Evolutionary conservation across 805 yeast genomes (phyloP).

Genomic region (Ogataea siamensis): DNA sequence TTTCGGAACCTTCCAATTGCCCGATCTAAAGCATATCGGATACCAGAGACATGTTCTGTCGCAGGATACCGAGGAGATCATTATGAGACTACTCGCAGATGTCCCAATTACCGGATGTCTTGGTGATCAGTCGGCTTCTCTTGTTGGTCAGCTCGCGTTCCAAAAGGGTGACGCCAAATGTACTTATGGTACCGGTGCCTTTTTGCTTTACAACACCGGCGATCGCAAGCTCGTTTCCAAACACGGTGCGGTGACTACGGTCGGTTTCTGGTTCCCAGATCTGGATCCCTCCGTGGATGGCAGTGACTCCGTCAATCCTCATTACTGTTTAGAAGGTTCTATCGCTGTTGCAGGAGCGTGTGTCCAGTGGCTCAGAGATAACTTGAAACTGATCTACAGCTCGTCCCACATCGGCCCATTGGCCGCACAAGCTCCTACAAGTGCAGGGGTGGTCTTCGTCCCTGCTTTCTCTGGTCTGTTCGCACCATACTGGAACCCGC

Average conservation of each 20-base stretch:
- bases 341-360: conserved; percentile 95
- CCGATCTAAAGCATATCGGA: conserved; percentile 39
- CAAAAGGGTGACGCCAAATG: conserved; percentile 85
- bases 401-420: conserved; percentile 89
- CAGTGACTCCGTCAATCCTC: conserved; percentile 51
- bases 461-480: conserved; percentile 93
- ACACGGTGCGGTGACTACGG: conserved; percentile 84
- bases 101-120: conserved; percentile 85
- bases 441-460: conserved; percentile 92
- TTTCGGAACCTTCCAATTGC: conserved; percentile 70
- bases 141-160: conserved; percentile 90
- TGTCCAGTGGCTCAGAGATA: conserved; percentile 92
- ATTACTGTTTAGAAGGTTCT: conserved; percentile 91
- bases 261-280: conserved; percentile 86
- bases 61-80: conserved; percentile 47
- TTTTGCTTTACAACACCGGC: conserved; percentile 87
- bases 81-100: conserved; percentile 47
- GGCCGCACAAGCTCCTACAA: conserved; percentile 74
- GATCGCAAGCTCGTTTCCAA: conserved; percentile 61
- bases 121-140: conserved; percentile 92
- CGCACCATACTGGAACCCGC: conserved; percentile 95
- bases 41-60: conserved; percentile 12
- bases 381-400: conserved; percentile 73
- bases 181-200: conserved; percentile 96
- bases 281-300: conserved; percentile 43